Percentiles rank a stretch among this genome's conserved stretches.
Conservation (phyloP, 2,329 filamentous ascomycete species). For the Cladosporium phlei region DNA sequence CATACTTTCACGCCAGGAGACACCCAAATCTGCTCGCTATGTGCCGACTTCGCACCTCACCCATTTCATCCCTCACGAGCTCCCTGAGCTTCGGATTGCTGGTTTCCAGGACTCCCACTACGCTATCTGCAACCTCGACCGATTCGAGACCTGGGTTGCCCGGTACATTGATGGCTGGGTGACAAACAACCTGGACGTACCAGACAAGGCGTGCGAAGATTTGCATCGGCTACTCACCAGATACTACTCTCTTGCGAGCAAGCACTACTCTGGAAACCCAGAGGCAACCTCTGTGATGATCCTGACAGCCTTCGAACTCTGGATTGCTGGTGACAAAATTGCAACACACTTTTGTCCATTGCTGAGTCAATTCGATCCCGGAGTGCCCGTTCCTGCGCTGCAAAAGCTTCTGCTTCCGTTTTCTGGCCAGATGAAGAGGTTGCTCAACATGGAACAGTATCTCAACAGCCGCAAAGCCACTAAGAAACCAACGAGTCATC, state of each 20-base stretch:
- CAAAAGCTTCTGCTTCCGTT: slow-evolving; percentile 52
- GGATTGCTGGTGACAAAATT: slow-evolving; percentile 53
- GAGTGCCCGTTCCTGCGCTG: slow-evolving; percentile 47
- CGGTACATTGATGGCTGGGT: slow-evolving; percentile 18
- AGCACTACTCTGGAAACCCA: slow-evolving; percentile 41
- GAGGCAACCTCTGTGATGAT: slow-evolving; percentile 51
- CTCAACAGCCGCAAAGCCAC: no score
- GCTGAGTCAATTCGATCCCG: slow-evolving; percentile 48
- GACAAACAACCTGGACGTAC: not conserved
- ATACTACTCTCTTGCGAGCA: slow-evolving; percentile 20
- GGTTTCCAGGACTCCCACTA: slow-evolving; percentile 1
- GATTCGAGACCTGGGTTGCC: slow-evolving; percentile 21
- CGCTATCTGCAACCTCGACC: slow-evolving; percentile 15
- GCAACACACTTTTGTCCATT: slow-evolving; percentile 43
- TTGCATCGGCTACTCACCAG: slow-evolving; percentile 14
- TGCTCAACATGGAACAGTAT: slow-evolving; percentile 49
- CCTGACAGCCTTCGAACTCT: slow-evolving; percentile 53
- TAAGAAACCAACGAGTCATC: no score
- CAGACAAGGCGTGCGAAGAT: slow-evolving; percentile 11
- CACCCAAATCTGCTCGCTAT: no score
- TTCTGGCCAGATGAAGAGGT: slow-evolving; percentile 45
- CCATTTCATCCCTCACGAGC: no score
- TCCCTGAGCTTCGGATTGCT: slow-evolving; percentile 12
- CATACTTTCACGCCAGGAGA: slow-evolving; percentile 5
- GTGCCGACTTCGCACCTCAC: no score